Conservation (phyloP, 163 green algal genomes). For the Picocystis sp. region DNA sequence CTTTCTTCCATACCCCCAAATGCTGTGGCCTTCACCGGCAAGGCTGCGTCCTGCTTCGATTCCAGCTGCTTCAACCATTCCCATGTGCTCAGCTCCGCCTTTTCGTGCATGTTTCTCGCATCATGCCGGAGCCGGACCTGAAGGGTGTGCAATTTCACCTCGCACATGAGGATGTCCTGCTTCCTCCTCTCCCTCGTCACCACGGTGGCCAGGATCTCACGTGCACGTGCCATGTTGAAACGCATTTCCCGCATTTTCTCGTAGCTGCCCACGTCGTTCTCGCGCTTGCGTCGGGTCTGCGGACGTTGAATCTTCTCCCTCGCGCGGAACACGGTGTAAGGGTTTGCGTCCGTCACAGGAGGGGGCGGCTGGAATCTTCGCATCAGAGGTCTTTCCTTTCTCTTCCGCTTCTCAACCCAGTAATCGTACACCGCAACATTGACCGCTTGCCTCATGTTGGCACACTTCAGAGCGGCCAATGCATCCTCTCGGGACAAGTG, state of each 20-base stretch:
- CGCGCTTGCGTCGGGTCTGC: conserved; percentile 61
- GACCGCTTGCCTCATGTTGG: conserved; percentile 2
- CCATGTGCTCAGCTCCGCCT: conserved; percentile 1
- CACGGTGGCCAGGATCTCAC: conserved; percentile 46
- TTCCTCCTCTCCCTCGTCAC: conserved; percentile 45
- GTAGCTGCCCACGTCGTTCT: conserved; percentile 60
- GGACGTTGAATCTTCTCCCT: conserved; percentile 74
- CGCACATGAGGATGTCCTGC: conserved; percentile 25
- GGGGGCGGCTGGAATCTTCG: conserved; percentile 60
- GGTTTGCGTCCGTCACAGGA: conserved; percentile 64
- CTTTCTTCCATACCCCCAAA: neutral
- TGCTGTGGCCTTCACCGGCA: neutral
- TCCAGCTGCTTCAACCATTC: conserved; percentile 1
- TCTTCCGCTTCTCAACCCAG: conserved; percentile 67
- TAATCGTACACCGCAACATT: conserved; percentile 62
- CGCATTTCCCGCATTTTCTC: conserved; percentile 60
- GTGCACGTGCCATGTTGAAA: conserved; percentile 42
- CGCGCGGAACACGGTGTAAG: conserved; percentile 84
- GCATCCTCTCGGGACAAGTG: conserved; percentile 42
- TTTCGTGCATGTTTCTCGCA: conserved; percentile 17
- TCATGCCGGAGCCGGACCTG: conserved; percentile 22
- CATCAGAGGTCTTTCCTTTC: conserved; percentile 48
- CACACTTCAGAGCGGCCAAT: conserved; percentile 26
- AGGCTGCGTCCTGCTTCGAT: neutral
- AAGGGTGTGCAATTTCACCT: conserved; percentile 13